These are phyloP conservation scores for Paspalum vaginatum DNA, from an alignment of 176 grass and related monocot genomes.

Conservation along the genomic window DNA sequence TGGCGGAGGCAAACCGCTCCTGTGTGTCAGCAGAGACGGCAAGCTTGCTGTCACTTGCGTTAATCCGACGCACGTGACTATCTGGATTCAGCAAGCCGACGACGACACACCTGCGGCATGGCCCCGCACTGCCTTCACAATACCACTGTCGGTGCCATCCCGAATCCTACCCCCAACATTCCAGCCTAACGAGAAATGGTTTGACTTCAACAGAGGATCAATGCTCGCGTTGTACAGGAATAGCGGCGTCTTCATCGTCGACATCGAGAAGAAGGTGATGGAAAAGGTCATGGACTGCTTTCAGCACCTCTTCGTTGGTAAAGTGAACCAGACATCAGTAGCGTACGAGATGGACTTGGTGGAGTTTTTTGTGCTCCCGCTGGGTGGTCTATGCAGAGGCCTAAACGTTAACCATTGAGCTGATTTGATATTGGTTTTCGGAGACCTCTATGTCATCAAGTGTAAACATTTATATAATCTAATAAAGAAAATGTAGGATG, in stretches of 20 bases:
- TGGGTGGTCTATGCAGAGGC: background rate
- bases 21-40: background rate
- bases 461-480: too few species aligned
- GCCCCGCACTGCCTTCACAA: background rate
- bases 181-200: background rate
- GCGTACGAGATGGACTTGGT: slow-evolving; percentile 31
- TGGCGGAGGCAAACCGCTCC: background rate
- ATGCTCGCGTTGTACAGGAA: background rate
- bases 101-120: background rate
- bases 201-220: background rate
- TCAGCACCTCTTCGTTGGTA: background rate
- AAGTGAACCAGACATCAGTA: background rate
- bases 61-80: background rate
- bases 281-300: background rate
- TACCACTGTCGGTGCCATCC: background rate
- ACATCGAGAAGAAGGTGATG: background rate
- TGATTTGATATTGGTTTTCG: too few species aligned
- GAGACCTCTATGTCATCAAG: too few species aligned
- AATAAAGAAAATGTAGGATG: too few species aligned
- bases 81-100: slow-evolving; percentile 10
- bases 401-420: background rate
- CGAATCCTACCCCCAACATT: too few species aligned
- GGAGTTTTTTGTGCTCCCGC: slow-evolving; percentile 14
- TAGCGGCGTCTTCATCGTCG: background rate
- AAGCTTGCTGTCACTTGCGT: slow-evolving; percentile 5